A percentile compares a stretch with the other conserved stretches of the same genome.
Conservation (phyloP, 2,329 filamentous ascomycete genomes). For the Fusarium sp. region DNA sequence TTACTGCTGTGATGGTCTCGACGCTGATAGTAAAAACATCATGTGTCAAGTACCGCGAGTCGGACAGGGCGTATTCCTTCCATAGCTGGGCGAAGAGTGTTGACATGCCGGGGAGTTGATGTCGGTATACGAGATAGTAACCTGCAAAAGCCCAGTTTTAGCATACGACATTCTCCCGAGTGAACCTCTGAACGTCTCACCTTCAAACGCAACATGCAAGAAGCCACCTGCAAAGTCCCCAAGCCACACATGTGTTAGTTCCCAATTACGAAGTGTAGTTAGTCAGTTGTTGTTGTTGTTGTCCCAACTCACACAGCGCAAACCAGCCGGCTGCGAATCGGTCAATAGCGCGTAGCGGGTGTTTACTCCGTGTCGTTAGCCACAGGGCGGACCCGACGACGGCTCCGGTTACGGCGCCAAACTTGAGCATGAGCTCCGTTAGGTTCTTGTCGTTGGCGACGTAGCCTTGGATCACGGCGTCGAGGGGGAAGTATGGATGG, state of each 20-base stretch:
- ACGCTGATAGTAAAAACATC: slow-evolving; percentile 90
- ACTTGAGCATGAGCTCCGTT: slow-evolving; percentile 51
- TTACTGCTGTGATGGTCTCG: slow-evolving; percentile 75
- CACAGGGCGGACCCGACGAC: slow-evolving; percentile 50
- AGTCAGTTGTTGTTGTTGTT: not conserved
- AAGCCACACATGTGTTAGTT: not conserved
- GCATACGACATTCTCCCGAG: not conserved
- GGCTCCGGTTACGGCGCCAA: slow-evolving; percentile 52
- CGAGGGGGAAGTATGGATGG: slow-evolving; percentile 65
- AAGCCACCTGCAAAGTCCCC: slow-evolving; percentile 63
- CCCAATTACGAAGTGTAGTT: too few relatives aligned
- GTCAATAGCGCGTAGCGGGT: slow-evolving; percentile 49
- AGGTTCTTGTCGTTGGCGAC: slow-evolving; percentile 58
- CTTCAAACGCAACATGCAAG: slow-evolving; percentile 87
- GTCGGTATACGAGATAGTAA: slow-evolving; percentile 81
- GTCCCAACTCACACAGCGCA: slow-evolving; percentile 58
- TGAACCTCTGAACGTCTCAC: slow-evolving; percentile 51
- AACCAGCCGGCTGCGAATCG: slow-evolving; percentile 66
- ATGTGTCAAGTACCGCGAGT: slow-evolving; percentile 86
- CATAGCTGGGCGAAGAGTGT: slow-evolving; percentile 86
- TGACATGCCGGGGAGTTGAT: slow-evolving; percentile 73
- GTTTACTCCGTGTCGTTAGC: slow-evolving; percentile 36
- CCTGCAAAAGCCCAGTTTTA: slow-evolving; percentile 55
- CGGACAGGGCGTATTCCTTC: slow-evolving; percentile 92
- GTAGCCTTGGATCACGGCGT: slow-evolving; percentile 59